Evolutionary conservation across 2,329 filamentous ascomycete genomes (phyloP), one percentile per base, ranked within the genome.

Genomic region (Pseudocercospora ulei): DNA sequence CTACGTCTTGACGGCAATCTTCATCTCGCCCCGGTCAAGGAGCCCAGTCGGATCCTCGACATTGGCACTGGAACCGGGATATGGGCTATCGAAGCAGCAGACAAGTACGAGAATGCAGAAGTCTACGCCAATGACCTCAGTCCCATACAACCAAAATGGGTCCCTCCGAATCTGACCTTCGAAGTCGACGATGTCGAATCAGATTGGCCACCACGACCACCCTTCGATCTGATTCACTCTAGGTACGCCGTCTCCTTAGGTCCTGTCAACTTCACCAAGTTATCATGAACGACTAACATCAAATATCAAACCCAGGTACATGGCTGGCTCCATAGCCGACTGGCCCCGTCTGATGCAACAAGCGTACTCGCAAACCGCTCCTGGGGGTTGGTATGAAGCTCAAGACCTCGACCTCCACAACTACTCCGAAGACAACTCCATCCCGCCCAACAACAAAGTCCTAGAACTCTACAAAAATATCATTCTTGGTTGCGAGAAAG

Each of bases 321-420:
- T 70, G 17, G 65, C 64, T 38, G 66, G 66, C 5, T 62, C 59
- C 38, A 62, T 70, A n/a, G 56, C 60, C 1, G 65, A 69, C 46
- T 69, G 66, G 65, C 35, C 25, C 2, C 12, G 26, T 6, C 18
- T 42, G 12, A 28, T 45, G 6, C 22, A 25, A 11, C 41, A 40
- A 27, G 29, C 35, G 9, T 45, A 40, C 17, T 7, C 17, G 5
- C 38, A 47, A 9, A 31, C 43, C 3, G 16, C 11, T 14, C 41
- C 34, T 7, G 44, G 44, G 19, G 44, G 44, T 34, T 29, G 19
- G 17, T 16, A 42, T 3, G 41, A 44, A 28, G 18, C 14, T 17
- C 35, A 37, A 18, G 35, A 37, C 12, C 24, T 38, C 12, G 37
- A 39, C 13, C 22, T 39, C 16, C 27, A 39, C 36, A 39, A 39